Percentiles rank a stretch among this genome's conserved stretches.
Evolutionary conservation across 148 eudicot genomes (phyloP).

Genomic region (Cornus kousa): DNA sequence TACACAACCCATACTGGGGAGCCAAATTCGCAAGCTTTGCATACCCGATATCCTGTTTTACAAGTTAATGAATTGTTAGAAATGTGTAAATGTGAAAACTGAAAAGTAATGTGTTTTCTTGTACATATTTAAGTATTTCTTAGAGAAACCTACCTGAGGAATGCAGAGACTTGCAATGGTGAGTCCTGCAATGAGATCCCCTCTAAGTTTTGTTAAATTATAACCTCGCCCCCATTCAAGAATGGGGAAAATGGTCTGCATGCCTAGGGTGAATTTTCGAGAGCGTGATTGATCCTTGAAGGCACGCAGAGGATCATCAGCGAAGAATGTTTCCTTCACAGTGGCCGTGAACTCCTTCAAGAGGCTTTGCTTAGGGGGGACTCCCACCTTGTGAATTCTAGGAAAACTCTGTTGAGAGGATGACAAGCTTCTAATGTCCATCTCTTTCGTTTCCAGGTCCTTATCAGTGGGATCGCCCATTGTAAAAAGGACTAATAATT

Average conservation of each 20-base stretch:
- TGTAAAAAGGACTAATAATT: not conserved
- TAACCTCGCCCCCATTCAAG: slow-evolving; percentile 60
- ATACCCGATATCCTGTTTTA: slow-evolving; percentile 68
- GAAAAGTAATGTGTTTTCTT: too few species aligned
- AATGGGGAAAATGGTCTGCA: slow-evolving; percentile 74
- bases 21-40: slow-evolving; percentile 65
- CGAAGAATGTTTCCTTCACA: slow-evolving; percentile 55
- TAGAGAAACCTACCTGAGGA: slow-evolving; percentile 52
- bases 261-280: slow-evolving; percentile 48
- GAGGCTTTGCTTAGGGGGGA: slow-evolving; percentile 54
- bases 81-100: not conserved
- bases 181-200: slow-evolving; percentile 69
- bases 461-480: slow-evolving; percentile 19
- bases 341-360: slow-evolving; percentile 42
- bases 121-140: not conserved
- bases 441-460: slow-evolving; percentile 30
- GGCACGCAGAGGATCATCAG: slow-evolving; percentile 63
- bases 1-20: slow-evolving; percentile 61
- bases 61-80: not conserved
- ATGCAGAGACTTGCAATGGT: slow-evolving; percentile 84
- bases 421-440: slow-evolving; percentile 33
- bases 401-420: slow-evolving; percentile 26
- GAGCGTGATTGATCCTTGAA: slow-evolving; percentile 60
- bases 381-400: slow-evolving; percentile 52
- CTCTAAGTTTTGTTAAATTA: slow-evolving; percentile 44